These are phyloP conservation scores for Chlorella sp. DNA, from an alignment of 139 green algal species.

Conservation along the genomic window DNA sequence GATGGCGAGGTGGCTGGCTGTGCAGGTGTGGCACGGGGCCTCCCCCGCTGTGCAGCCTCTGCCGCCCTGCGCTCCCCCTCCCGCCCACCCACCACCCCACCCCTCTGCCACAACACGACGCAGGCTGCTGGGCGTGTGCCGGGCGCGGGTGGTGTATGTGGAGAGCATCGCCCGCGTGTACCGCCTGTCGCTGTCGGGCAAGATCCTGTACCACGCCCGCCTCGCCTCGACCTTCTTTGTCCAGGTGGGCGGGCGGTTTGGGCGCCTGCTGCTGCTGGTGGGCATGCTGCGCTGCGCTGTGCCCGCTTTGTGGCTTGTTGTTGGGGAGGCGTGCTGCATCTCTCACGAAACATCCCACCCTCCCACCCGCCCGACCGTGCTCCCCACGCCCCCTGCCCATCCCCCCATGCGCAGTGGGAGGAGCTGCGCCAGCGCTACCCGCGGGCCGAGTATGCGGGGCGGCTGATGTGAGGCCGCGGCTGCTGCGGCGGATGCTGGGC, in stretches of 20 bases:
- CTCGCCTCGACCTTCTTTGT: constrained; percentile 78
- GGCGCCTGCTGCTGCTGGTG: neutral
- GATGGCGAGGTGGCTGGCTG: no score
- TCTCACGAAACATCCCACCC: neutral
- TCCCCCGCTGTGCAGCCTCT: no score
- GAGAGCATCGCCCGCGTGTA: constrained; percentile 87
- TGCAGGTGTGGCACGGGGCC: no score
- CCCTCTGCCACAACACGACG: neutral
- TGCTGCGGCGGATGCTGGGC: no score
- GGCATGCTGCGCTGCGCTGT: neutral
- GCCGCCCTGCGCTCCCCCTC: no score
- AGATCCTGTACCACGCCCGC: constrained; percentile 79
- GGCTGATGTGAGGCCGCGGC: constrained; percentile 65
- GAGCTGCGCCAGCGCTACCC: constrained; percentile 63
- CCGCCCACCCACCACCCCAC: no score
- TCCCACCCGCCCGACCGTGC: neutral
- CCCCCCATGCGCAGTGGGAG: constrained; percentile 67
- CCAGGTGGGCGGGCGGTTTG: constrained; percentile 26
- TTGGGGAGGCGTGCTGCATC: no score
- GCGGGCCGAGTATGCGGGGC: constrained; percentile 61
- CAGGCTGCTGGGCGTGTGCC: constrained; percentile 45
- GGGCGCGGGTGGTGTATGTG: constrained; percentile 77
- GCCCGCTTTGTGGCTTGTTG: neutral
- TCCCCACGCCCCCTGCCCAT: neutral
- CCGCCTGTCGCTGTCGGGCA: constrained; percentile 80